Percentiles rank a stretch among this genome's conserved stretches.
These are phyloP conservation scores for Strobilomyces echinocephalus DNA, from an alignment of 768 basidiomycete species.

Conservation along the genomic window DNA sequence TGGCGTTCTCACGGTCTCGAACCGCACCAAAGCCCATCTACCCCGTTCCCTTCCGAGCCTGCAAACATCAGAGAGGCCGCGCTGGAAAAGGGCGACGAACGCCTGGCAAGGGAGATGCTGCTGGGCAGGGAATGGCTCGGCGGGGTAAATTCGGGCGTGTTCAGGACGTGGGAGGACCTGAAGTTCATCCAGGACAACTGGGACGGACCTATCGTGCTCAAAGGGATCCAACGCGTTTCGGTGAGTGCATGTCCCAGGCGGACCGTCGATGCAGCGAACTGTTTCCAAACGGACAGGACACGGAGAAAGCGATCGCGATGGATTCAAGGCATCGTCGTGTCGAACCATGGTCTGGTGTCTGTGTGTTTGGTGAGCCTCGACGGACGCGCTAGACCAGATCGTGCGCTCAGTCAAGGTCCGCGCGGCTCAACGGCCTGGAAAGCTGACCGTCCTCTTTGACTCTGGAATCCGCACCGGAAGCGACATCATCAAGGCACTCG, in stretches of 20 bases:
- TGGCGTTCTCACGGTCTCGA: constrained; percentile 66
- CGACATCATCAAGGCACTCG: too few species aligned
- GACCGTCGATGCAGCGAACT: neutral
- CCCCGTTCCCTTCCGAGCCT: constrained; percentile 59
- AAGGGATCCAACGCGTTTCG: constrained; percentile 66
- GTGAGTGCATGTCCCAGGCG: constrained; percentile 33
- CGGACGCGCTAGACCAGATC: constrained; percentile 63
- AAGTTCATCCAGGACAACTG: constrained; percentile 65
- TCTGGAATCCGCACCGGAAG: too few species aligned
- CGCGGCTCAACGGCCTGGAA: constrained; percentile 55
- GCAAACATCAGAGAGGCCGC: constrained; percentile 38
- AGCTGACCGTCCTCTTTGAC: constrained; percentile 60
- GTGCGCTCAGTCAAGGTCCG: constrained; percentile 56
- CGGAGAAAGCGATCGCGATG: constrained; percentile 43
- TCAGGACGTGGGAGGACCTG: constrained; percentile 67
- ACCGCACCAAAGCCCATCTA: constrained; percentile 34
- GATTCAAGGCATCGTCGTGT: constrained; percentile 44
- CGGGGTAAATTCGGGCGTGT: constrained; percentile 59
- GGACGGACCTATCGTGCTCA: constrained; percentile 73
- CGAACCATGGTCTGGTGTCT: constrained; percentile 33
- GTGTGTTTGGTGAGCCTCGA: neutral
- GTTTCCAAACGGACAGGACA: constrained; percentile 34
- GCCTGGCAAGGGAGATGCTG: constrained; percentile 32
- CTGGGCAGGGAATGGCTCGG: constrained; percentile 61
- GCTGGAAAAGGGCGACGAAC: constrained; percentile 44